phyloP scores from a whole-genome alignment of 2,329 filamentous ascomycete species.

The Diaporthe ampelina region DNA sequence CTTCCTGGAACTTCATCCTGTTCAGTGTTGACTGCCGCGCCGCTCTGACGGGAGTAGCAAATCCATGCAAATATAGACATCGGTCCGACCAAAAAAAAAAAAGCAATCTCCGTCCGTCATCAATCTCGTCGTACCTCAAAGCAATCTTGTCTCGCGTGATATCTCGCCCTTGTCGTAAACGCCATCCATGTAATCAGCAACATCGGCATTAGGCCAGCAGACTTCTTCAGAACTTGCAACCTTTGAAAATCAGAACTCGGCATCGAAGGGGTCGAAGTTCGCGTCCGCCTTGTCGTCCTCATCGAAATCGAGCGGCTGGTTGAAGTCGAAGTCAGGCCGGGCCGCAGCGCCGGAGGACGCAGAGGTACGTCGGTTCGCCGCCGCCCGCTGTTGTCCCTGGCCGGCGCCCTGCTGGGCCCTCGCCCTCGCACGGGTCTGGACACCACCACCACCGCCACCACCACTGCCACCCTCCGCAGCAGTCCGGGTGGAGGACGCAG shows the following conservation, averaged over 20 bases:
- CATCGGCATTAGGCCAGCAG: no score
- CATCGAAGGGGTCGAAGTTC: neutral
- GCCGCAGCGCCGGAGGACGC: neutral
- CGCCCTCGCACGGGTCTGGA: neutral
- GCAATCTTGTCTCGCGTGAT: no score
- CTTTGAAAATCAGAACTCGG: neutral
- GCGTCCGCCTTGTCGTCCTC: neutral
- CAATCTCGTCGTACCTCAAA: no score
- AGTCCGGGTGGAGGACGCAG: neutral
- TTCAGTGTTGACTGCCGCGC: neutral
- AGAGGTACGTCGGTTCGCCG: neutral
- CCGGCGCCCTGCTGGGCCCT: neutral
- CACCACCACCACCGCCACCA: neutral
- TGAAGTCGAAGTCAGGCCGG: constrained; percentile 5
- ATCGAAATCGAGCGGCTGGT: neutral
- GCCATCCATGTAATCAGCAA: no score
- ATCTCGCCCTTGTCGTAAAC: no score
- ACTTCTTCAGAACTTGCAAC: no score
- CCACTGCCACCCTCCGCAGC: neutral
- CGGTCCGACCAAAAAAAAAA: neutral
- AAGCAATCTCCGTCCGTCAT: no score
- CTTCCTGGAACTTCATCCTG: neutral
- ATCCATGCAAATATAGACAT: neutral
- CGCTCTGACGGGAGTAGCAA: neutral
- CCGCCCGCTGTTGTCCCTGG: neutral